phyloP scores from a whole-genome alignment of 257 asterid species.

The Solanum pimpinellifolium region DNA sequence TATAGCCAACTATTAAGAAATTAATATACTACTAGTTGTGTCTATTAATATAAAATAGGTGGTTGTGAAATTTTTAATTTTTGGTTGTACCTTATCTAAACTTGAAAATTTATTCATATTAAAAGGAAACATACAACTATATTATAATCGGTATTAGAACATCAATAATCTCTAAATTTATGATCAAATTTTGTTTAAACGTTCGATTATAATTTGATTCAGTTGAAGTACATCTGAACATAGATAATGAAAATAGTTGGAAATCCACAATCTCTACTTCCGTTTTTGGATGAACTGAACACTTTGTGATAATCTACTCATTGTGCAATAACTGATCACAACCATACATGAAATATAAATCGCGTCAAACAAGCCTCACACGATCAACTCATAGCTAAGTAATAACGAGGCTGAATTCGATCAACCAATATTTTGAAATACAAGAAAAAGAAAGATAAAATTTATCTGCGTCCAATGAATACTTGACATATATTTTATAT shows the following conservation, averaged over 20 bases:
- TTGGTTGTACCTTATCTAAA: neutral
- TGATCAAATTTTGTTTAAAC: neutral
- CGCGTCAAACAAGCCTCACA: neutral
- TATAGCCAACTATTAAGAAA: neutral
- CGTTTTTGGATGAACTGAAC: rapidly evolving
- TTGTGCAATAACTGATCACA: neutral
- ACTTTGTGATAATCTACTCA: neutral
- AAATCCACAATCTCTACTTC: neutral
- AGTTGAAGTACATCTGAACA: neutral
- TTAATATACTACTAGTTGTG: neutral
- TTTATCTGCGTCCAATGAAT: neutral
- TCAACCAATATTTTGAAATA: neutral
- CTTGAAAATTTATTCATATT: neutral
- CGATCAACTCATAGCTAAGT: neutral
- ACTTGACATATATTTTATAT: neutral
- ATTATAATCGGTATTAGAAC: neutral
- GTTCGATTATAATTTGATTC: neutral
- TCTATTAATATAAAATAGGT: neutral
- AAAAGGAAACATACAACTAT: neutral
- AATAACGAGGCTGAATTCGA: neutral
- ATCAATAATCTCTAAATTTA: neutral
- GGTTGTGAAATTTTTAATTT: neutral
- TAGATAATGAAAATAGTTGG: neutral
- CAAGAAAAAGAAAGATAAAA: too few relatives aligned
- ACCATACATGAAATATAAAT: neutral